phyloP scores from a whole-genome alignment of 108 stramenopile species.

The Schizochytrium sp. region DNA sequence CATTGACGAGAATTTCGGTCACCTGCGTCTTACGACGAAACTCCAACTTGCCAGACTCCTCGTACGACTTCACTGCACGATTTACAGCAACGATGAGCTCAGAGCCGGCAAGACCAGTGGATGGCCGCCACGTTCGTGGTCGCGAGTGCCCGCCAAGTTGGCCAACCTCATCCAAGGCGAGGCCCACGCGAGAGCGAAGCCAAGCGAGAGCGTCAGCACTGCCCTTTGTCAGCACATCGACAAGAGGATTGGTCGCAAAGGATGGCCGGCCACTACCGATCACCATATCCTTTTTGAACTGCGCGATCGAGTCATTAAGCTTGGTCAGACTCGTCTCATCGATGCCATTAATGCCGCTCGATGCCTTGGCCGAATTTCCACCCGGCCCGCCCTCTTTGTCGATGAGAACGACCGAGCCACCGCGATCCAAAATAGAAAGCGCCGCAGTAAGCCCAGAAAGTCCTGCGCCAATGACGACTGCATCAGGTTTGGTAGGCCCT shows the following conservation, averaged over 20 bases:
- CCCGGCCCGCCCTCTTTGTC: constrained; percentile 79
- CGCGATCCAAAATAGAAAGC: constrained; percentile 71
- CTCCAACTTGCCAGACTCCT: constrained; percentile 60
- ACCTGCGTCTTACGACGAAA: constrained; percentile 65
- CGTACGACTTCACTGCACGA: constrained; percentile 63
- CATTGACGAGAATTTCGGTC: constrained; percentile 33
- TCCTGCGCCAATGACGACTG: constrained; percentile 77
- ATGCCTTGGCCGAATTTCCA: constrained; percentile 85
- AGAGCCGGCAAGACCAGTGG: constrained; percentile 75
- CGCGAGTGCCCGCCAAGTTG: constrained; percentile 79
- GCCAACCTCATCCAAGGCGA: constrained; percentile 63
- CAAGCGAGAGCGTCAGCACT: constrained; percentile 66
- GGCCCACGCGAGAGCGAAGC: constrained; percentile 66
- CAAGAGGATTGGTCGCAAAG: constrained; percentile 41
- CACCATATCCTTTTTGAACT: constrained; percentile 68
- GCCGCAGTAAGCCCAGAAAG: constrained; percentile 73
- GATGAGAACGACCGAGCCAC: constrained; percentile 65
- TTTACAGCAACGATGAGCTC: constrained; percentile 76
- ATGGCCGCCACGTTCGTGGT: constrained; percentile 72
- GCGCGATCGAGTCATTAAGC: constrained; percentile 53
- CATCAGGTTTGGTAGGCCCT: constrained; percentile 57
- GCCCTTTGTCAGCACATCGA: constrained; percentile 60
- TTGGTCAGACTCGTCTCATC: constrained; percentile 48
- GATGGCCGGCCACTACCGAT: constrained; percentile 63
- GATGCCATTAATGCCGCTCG: constrained; percentile 78